Percentiles rank a stretch among this genome's conserved stretches.
Evolutionary conservation across 805 yeast species (phyloP).

Genomic region (Sporopachydermia lactativora): DNA sequence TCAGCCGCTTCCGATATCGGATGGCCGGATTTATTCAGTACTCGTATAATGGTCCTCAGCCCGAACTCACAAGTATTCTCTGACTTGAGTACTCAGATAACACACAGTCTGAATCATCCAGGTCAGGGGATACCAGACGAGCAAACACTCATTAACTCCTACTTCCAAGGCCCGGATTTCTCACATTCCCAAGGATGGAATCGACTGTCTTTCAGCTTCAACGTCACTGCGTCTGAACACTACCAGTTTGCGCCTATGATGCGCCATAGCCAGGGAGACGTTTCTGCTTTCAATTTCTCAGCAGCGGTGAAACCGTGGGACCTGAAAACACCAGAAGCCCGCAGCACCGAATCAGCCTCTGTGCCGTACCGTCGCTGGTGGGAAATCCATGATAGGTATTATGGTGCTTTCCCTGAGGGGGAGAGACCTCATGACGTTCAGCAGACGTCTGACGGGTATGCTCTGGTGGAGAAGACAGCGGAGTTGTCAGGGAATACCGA

Average conservation of each 20-base stretch:
- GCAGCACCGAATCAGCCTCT: not conserved
- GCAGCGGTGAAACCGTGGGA: not conserved
- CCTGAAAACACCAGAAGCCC: not conserved
- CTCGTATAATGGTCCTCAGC: not conserved
- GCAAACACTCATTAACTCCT: not conserved
- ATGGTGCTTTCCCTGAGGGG: not conserved
- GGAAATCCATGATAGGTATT: not conserved
- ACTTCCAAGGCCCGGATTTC: not conserved
- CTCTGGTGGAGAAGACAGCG: not conserved
- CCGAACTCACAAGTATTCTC: not conserved
- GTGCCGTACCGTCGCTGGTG: not conserved
- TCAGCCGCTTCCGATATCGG: not conserved
- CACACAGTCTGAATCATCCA: not conserved
- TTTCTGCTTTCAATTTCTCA: not conserved
- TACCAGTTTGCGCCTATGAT: not conserved
- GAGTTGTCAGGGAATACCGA: not conserved
- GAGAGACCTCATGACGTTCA: not conserved
- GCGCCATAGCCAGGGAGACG: not conserved
- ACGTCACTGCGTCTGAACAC: slow-evolving; percentile 1
- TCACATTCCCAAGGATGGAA: not conserved
- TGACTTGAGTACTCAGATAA: not conserved
- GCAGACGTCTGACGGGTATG: not conserved
- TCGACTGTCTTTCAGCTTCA: not conserved
- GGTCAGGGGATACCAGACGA: not conserved
- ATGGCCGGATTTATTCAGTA: slow-evolving; percentile 1